A percentile compares a stretch with the other conserved stretches of the same genome.
phyloP scores from a whole-genome alignment of 2,329 filamentous ascomycete species.

The Ilyonectria mors-panacis region DNA sequence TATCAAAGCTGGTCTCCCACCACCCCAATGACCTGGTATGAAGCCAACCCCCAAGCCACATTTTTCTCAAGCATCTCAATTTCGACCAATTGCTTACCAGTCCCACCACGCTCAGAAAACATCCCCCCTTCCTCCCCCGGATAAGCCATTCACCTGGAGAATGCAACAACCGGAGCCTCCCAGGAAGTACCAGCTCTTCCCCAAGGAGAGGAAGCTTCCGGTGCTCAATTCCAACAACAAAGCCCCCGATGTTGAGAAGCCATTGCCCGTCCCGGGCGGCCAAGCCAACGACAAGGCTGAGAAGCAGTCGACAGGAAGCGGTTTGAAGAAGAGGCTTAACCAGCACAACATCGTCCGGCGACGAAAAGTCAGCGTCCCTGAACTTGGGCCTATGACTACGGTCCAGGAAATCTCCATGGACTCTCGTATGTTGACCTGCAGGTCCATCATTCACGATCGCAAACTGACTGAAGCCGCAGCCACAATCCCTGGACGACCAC shows the following conservation, averaged over 20 bases:
- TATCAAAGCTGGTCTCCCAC: constrained; percentile 65
- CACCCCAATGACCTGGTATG: constrained; percentile 62
- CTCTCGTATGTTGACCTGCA: constrained; percentile 69
- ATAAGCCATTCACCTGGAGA: constrained; percentile 70
- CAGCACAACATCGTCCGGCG: constrained; percentile 71
- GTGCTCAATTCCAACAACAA: constrained; percentile 62
- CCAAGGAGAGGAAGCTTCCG: constrained; percentile 64
- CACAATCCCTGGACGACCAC: constrained; percentile 76
- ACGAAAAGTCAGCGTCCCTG: constrained; percentile 75
- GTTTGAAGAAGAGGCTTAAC: constrained; percentile 69
- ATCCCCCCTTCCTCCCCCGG: constrained; percentile 51
- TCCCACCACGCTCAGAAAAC: constrained; percentile 36
- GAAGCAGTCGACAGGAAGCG: constrained; percentile 54
- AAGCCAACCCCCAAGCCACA: constrained; percentile 28
- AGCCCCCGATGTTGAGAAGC: constrained; percentile 66
- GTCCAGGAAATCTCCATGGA: constrained; percentile 79
- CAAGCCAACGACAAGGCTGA: constrained; percentile 60
- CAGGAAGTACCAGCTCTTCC: constrained; percentile 74
- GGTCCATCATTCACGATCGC: neutral
- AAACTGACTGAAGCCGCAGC: constrained; percentile 59
- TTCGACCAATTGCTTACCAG: constrained; percentile 32
- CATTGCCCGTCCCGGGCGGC: constrained; percentile 59
- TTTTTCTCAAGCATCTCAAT: constrained; percentile 8
- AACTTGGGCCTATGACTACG: constrained; percentile 77
- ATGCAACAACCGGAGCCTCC: constrained; percentile 68